phyloP scores from a whole-genome alignment of 805 yeast genomes.

The Zygoascus flipseniorum region DNA sequence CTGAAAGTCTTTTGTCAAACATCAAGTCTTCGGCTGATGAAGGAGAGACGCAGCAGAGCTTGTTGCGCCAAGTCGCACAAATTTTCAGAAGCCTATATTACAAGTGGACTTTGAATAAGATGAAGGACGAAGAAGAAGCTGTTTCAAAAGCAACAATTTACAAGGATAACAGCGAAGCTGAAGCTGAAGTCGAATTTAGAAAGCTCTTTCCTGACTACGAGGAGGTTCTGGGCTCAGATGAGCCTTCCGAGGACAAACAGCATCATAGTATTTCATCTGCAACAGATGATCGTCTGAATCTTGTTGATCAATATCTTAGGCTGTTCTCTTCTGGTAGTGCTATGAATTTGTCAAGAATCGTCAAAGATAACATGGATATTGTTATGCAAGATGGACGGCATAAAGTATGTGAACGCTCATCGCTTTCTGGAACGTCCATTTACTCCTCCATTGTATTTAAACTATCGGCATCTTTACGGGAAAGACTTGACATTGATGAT shows the following conservation, averaged over 20 bases:
- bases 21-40: not conserved
- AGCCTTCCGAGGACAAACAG: constrained; percentile 23
- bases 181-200: constrained; percentile 74
- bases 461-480: not conserved
- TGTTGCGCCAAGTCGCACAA: not conserved
- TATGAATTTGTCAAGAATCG: too few species aligned
- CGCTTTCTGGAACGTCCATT: not conserved
- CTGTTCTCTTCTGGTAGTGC: not conserved
- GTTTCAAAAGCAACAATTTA: constrained; percentile 55
- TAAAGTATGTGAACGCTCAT: not conserved
- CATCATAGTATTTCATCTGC: not conserved
- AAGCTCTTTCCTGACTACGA: constrained; percentile 84
- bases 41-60: not conserved
- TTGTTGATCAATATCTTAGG: constrained; percentile 1
- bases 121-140: constrained; percentile 56
- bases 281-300: too few species aligned
- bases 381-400: not conserved
- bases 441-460: not conserved
- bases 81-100: constrained; percentile 40
- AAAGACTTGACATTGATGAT: not conserved
- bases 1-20: not conserved
- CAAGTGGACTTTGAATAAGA: constrained; percentile 71
- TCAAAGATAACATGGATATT: not conserved
- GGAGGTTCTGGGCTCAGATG: constrained; percentile 37
- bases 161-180: constrained; percentile 53